Evolutionary conservation across 352 stramenopile genomes (phyloP).

Genomic region (Pythium dissotocum): DNA sequence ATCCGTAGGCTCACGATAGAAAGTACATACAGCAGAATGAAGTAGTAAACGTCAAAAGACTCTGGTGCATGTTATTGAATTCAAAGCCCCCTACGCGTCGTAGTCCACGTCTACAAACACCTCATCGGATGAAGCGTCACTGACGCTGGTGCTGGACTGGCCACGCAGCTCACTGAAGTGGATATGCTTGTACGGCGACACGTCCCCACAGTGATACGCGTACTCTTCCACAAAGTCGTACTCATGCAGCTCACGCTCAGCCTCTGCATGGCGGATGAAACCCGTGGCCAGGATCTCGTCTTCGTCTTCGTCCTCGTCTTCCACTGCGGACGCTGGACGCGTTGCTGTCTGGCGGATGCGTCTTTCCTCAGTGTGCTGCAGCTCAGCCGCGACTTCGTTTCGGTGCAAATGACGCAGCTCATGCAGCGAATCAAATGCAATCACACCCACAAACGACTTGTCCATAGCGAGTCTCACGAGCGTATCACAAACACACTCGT

Average conservation of each 20-base stretch:
- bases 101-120: slow-evolving; percentile 73
- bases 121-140: slow-evolving; percentile 49
- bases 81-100: slow-evolving; percentile 25
- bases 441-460: slow-evolving; percentile 74
- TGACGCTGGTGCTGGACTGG: slow-evolving; percentile 32
- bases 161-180: slow-evolving; percentile 37
- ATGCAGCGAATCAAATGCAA: slow-evolving; percentile 75
- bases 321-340: slow-evolving; percentile 8
- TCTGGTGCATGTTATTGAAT: too few species aligned
- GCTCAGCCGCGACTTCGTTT: slow-evolving; percentile 58
- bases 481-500: slow-evolving; percentile 84
- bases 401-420: slow-evolving; percentile 68
- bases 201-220: slow-evolving; percentile 42
- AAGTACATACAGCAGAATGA: not conserved
- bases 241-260: slow-evolving; percentile 47
- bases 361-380: slow-evolving; percentile 41
- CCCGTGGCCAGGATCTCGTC: slow-evolving; percentile 24
- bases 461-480: slow-evolving; percentile 78
- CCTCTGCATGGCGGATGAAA: slow-evolving; percentile 32
- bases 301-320: slow-evolving; percentile 28
- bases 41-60: too few species aligned
- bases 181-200: slow-evolving; percentile 54
- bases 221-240: slow-evolving; percentile 86
- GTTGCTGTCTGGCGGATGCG: slow-evolving; percentile 21
- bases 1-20: slow-evolving; percentile 34